Conservation (phyloP, 768 basidiomycete genomes). For the Ramaria sp. region DNA sequence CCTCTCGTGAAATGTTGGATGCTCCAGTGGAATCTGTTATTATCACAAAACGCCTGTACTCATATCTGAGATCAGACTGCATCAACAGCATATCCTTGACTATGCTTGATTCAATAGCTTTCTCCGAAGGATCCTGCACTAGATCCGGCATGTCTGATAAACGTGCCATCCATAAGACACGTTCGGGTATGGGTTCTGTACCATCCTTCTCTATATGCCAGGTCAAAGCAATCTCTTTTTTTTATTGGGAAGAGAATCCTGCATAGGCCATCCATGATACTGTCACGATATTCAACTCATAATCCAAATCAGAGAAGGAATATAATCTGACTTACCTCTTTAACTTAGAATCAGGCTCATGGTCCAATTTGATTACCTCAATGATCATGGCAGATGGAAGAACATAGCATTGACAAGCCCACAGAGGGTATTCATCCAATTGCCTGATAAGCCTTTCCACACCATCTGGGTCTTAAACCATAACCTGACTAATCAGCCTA, state of each 20-base stretch:
- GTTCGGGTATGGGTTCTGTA: neutral
- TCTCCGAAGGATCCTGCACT: slow-evolving; percentile 24
- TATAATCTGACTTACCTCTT: slow-evolving; percentile 3
- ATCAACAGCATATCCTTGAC: slow-evolving; percentile 34
- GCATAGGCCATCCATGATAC: slow-evolving; percentile 36
- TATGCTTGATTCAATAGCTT: slow-evolving; percentile 34
- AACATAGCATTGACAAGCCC: slow-evolving; percentile 61
- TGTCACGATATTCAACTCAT: neutral
- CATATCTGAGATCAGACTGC: slow-evolving; percentile 52
- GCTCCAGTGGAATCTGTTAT: slow-evolving; percentile 31
- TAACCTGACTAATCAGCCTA: too few relatives aligned
- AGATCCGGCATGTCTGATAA: slow-evolving; percentile 23
- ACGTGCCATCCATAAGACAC: slow-evolving; percentile 27
- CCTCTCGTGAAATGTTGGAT: slow-evolving; percentile 6
- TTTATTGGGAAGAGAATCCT: slow-evolving; percentile 39
- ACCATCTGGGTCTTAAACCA: slow-evolving; percentile 41
- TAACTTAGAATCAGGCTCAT: neutral
- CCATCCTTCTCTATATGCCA: slow-evolving; percentile 18
- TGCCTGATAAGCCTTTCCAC: slow-evolving; percentile 38
- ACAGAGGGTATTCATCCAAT: slow-evolving; percentile 50
- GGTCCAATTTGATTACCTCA: neutral
- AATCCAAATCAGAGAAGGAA: neutral
- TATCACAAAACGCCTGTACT: slow-evolving; percentile 57
- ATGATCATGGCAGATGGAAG: slow-evolving; percentile 35
- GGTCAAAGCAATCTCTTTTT: slow-evolving; percentile 38